Evolutionary conservation across 305 asterid genomes (phyloP).

Genomic region (Fraxinus velutina): DNA sequence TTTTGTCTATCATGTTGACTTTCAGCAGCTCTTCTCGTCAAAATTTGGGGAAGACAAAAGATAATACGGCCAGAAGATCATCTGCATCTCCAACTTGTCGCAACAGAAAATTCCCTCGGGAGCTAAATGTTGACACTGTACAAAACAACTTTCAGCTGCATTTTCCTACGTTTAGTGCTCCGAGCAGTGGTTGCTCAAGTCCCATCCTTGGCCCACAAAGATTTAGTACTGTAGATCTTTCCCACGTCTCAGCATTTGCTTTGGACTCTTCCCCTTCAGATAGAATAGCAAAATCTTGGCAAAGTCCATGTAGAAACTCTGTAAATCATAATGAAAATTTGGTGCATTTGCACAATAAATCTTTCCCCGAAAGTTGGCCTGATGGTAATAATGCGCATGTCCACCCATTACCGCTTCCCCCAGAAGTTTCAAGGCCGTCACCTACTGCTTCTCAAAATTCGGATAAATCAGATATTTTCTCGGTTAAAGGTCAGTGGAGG

Average conservation of each 20-base stretch:
- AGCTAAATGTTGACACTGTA: constrained; percentile 39
- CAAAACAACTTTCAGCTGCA: constrained; percentile 33
- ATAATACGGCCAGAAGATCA: constrained; percentile 29
- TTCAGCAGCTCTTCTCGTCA: constrained; percentile 37
- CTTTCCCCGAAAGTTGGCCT: constrained; percentile 43
- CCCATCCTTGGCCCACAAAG: constrained; percentile 63
- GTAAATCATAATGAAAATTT: constrained; percentile 21
- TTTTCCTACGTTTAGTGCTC: constrained; percentile 72
- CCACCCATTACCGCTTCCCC: constrained; percentile 86
- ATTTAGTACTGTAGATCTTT: constrained; percentile 46
- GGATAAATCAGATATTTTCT: constrained; percentile 39
- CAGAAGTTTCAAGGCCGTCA: constrained; percentile 44
- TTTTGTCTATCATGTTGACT: constrained; percentile 9
- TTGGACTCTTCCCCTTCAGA: constrained; percentile 32
- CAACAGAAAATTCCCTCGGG: constrained; percentile 44
- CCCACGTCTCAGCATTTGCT: constrained; percentile 33
- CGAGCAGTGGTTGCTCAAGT: constrained; percentile 62
- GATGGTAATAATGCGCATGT: constrained; percentile 42
- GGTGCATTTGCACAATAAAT: constrained; percentile 34
- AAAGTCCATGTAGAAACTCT: constrained; percentile 30
- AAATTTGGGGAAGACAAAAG: constrained; percentile 34
- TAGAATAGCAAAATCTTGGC: constrained; percentile 32
- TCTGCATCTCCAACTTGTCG: constrained; percentile 34
- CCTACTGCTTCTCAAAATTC: constrained; percentile 32
- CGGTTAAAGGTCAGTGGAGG: constrained; percentile 64